These are phyloP conservation scores for Aureobasidium musti DNA, from an alignment of 2,329 filamentous ascomycete species.

Conservation along the genomic window DNA sequence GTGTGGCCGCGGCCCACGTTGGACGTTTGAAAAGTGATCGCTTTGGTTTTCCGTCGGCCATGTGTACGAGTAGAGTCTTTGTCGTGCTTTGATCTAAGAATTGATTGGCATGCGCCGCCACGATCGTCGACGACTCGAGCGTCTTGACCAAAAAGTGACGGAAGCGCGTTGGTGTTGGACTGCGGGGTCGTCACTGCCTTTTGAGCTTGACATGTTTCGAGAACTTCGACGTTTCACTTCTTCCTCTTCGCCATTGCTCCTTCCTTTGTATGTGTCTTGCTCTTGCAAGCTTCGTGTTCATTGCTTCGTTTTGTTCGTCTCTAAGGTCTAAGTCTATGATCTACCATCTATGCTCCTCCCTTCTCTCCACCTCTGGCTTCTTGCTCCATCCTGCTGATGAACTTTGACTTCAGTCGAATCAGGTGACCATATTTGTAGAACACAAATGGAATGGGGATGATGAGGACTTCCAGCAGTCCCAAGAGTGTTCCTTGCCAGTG, in stretches of 20 bases:
- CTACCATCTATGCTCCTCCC: constrained; percentile 4
- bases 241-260: background rate
- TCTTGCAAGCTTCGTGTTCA: background rate
- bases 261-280: background rate
- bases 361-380: constrained; percentile 17
- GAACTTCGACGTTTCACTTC: background rate
- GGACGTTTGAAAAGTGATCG: constrained; percentile 31
- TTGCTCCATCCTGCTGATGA: constrained; percentile 15
- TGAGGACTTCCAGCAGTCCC: constrained; percentile 38
- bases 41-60: constrained; percentile 27
- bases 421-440: constrained; percentile 48
- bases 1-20: constrained; percentile 22
- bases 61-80: background rate
- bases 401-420: constrained; percentile 38
- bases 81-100: background rate
- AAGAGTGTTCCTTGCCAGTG: constrained; percentile 42
- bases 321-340: background rate
- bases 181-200: constrained; percentile 12
- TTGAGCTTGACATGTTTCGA: constrained; percentile 1
- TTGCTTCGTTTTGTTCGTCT: background rate
- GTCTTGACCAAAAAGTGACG: constrained; percentile 13
- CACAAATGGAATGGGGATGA: constrained; percentile 48
- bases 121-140: background rate
- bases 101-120: background rate
- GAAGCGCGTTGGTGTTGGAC: background rate